These are phyloP conservation scores for Chamaecyparis obtusa DNA, from an alignment of 75 land plant genomes.

Conservation along the genomic window DNA sequence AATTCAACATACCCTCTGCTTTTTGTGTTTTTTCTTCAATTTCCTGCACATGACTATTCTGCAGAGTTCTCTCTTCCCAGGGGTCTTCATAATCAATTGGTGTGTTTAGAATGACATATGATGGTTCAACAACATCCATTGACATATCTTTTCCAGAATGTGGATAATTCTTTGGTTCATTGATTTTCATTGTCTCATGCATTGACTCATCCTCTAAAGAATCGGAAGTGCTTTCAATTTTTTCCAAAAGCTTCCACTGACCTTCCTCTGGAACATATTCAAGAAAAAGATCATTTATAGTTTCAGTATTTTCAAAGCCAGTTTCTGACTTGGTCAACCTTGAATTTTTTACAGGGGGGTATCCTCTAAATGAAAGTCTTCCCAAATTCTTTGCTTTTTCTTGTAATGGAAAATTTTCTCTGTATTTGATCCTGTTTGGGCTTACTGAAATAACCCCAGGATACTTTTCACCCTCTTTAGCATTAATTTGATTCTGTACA, in stretches of 20 bases:
- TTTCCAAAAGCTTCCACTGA: slow-evolving; percentile 56
- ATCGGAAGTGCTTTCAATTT: slow-evolving; percentile 20
- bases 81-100: slow-evolving; percentile 15
- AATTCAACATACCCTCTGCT: slow-evolving; percentile 19
- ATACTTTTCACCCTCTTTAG: neutral
- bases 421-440: neutral
- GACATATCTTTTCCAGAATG: slow-evolving; percentile 2
- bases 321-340: slow-evolving; percentile 19
- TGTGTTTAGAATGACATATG: slow-evolving; percentile 45
- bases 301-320: slow-evolving; percentile 26
- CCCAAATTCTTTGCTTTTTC: slow-evolving; percentile 11
- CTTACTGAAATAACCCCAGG: slow-evolving; percentile 1
- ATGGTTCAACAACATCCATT: slow-evolving; percentile 43
- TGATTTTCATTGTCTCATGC: neutral
- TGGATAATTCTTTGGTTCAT: slow-evolving; percentile 3
- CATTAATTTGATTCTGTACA: neutral
- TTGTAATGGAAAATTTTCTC: slow-evolving; percentile 12
- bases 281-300: slow-evolving; percentile 47
- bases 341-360: slow-evolving; percentile 12
- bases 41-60: neutral
- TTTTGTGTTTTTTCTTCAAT: slow-evolving; percentile 7
- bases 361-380: slow-evolving; percentile 19
- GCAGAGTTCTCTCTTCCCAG: neutral
- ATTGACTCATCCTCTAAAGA: neutral
- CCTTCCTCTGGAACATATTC: slow-evolving; percentile 67